A percentile compares a stretch with the other conserved stretches of the same genome.
phyloP scores from a whole-genome alignment of 129 eudicot genomes.

The Kitagawia praeruptora region DNA sequence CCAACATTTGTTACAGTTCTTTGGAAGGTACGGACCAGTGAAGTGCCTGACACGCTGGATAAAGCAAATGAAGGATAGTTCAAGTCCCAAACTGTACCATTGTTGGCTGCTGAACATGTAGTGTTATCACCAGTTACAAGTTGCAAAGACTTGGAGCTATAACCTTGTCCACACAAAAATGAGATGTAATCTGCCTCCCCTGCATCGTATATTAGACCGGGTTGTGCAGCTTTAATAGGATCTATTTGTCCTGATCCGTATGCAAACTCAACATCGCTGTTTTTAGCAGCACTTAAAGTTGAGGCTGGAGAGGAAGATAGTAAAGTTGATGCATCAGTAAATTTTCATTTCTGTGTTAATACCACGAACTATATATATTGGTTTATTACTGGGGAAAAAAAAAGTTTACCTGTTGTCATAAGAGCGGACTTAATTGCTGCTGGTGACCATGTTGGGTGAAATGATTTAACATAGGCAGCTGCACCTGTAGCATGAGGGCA shows the following conservation, averaged over 20 bases:
- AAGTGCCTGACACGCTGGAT: not conserved
- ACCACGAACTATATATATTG: too few relatives aligned
- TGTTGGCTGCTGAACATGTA: slow-evolving; percentile 16
- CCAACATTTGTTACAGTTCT: slow-evolving; percentile 31
- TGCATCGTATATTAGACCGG: slow-evolving; percentile 29
- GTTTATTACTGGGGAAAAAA: not conserved
- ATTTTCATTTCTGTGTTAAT: not conserved
- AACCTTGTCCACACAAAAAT: slow-evolving; percentile 30
- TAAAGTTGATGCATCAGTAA: not conserved
- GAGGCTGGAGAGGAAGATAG: slow-evolving; percentile 7
- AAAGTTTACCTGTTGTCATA: slow-evolving; percentile 20
- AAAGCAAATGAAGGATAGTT: slow-evolving; percentile 28
- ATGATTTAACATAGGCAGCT: slow-evolving; percentile 19
- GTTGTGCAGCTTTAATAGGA: slow-evolving; percentile 22
- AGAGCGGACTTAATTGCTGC: slow-evolving; percentile 25
- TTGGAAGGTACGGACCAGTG: not conserved
- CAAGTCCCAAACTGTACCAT: slow-evolving; percentile 23
- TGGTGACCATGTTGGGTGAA: slow-evolving; percentile 20
- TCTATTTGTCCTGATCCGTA: slow-evolving; percentile 29
- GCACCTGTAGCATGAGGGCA: slow-evolving; percentile 24
- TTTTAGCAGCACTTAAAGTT: slow-evolving; percentile 4
- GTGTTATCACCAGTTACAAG: slow-evolving; percentile 26
- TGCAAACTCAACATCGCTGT: slow-evolving; percentile 26
- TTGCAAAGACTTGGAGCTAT: slow-evolving; percentile 15
- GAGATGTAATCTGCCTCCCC: slow-evolving; percentile 15